These are phyloP conservation scores for Phialocephala sp. DNA, from an alignment of 2,329 filamentous ascomycete species.

Conservation along the genomic window DNA sequence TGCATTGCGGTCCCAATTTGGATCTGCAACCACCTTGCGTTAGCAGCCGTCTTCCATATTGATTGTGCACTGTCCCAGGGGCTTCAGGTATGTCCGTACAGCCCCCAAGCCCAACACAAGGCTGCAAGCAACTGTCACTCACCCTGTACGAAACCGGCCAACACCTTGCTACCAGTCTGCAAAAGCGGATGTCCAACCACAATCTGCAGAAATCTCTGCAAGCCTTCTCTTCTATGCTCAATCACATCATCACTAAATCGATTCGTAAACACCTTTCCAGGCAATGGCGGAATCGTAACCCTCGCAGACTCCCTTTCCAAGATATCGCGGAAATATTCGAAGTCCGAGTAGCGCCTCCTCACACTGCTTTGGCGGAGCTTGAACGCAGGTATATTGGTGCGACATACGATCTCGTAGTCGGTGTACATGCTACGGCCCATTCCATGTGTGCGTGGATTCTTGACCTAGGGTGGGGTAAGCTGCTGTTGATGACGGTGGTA, in stretches of 20 bases:
- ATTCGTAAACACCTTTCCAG: slow-evolving; percentile 97
- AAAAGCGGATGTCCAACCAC: slow-evolving; percentile 95
- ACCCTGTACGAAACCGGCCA: slow-evolving; percentile 98
- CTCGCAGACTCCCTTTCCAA: slow-evolving; percentile 93
- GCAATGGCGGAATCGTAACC: slow-evolving; percentile 93
- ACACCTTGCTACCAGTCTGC: slow-evolving; percentile 96
- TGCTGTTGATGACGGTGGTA: slow-evolving; percentile 11
- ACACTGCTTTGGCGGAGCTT: slow-evolving; percentile 90
- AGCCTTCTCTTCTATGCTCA: slow-evolving; percentile 86
- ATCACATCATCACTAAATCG: slow-evolving; percentile 98
- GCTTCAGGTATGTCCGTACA: neutral
- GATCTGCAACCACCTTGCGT: slow-evolving; percentile 56
- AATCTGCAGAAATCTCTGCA: slow-evolving; percentile 96
- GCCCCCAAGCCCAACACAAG: neutral
- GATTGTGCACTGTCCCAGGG: neutral
- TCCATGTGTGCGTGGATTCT: slow-evolving; percentile 91
- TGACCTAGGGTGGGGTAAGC: slow-evolving; percentile 64
- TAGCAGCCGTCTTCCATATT: slow-evolving; percentile 26
- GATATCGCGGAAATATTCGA: slow-evolving; percentile 98
- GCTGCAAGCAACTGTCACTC: slow-evolving; percentile 41
- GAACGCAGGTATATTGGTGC: slow-evolving; percentile 98
- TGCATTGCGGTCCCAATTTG: slow-evolving; percentile 89
- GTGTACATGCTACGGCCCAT: slow-evolving; percentile 97
- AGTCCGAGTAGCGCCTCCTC: slow-evolving; percentile 93
- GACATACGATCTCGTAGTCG: slow-evolving; percentile 96